Base-by-base conservation (phyloP, 805 yeast species). In the Metschnikowia amazonensis region DNA sequence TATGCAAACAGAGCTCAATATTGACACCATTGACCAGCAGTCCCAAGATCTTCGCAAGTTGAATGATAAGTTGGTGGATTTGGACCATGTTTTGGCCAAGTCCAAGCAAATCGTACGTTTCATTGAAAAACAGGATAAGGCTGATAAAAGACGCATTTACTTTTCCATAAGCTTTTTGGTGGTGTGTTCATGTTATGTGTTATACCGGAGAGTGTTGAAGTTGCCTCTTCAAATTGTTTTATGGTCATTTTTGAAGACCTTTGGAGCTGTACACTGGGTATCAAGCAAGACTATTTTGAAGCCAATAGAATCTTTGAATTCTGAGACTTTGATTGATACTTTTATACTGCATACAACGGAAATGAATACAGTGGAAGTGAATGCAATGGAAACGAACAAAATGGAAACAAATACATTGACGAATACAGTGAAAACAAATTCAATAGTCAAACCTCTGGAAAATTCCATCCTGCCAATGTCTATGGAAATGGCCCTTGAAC, bases 101-200 rank as follows among this genome's bases (percentile, higher is more conserved):
- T 74, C 81, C 0, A 69, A 66, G 37, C 67, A 68, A 20, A 66
- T 79, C 33, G 80, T 79, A 33, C 69, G 66, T 50, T 69, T 74
- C 40, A 77, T 79, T 34, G 80, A 78, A 49, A 75, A 73, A 51
- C 75, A 79, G 43, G 80, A 79, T 51, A 64, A 68, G 43, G 60
- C 65, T 3, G 82, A 79, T 50, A 69, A 76, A 46, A 57, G 69
- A 41, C 66, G 77, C 35, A 77, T 78, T 21, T 78, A 77, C 56
- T 48, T 72, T 44, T 68, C 80, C 23, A 47, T 76, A 4, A 75
- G 72, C 14, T 73, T 78, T 47, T 71, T 78, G 44, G 46, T 67
- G 20, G 45, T 68, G 1, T 76, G 77, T 32, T 70, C 79, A 47
- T 56, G 63, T 5, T 77, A 79, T 77, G 74, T 78, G 7, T 42